These are phyloP conservation scores for Ophiostoma perfectum DNA, from an alignment of 2,329 filamentous ascomycete species.

Conservation along the genomic window DNA sequence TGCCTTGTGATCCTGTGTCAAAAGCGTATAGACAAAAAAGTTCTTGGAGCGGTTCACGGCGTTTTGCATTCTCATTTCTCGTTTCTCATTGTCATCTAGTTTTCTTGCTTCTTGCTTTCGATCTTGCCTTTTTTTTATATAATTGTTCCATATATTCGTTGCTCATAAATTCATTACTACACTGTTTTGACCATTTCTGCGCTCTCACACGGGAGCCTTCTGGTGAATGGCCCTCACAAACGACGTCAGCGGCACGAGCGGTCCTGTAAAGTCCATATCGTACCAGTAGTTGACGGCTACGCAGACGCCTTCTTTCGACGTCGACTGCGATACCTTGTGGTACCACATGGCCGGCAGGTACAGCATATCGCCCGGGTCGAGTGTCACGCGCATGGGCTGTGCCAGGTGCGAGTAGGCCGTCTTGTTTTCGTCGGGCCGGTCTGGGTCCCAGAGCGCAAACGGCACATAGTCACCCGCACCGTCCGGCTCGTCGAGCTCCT, in stretches of 20 bases:
- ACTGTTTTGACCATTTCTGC: not conserved
- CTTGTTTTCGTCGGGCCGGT: constrained; percentile 43
- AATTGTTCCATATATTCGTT: not conserved
- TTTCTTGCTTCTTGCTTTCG: not conserved
- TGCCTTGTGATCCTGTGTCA: not conserved
- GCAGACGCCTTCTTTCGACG: constrained; percentile 63
- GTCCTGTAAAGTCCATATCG: constrained; percentile 70
- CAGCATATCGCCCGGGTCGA: constrained; percentile 71
- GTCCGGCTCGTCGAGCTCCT: constrained; percentile 20
- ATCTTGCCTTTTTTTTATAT: not conserved
- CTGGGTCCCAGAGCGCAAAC: constrained; percentile 71
- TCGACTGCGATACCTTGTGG: constrained; percentile 73
- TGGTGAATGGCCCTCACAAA: constrained; percentile 45
- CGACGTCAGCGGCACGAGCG: constrained; percentile 56
- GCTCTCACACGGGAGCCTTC: not conserved
- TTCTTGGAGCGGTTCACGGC: constrained; percentile 13
- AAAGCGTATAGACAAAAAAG: constrained; percentile 14
- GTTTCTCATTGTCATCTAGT: constrained; percentile 7
- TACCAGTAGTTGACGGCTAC: constrained; percentile 84
- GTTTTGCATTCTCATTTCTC: constrained; percentile 15
- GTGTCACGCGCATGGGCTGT: constrained; percentile 58
- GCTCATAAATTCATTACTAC: not conserved
- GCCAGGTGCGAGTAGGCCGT: constrained; percentile 58
- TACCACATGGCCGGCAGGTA: constrained; percentile 82
- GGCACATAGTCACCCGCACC: constrained; percentile 44